These are phyloP conservation scores for Nakaseomyces uthaithaninus DNA, from an alignment of 1,139 yeast species.

Conservation along the genomic window DNA sequence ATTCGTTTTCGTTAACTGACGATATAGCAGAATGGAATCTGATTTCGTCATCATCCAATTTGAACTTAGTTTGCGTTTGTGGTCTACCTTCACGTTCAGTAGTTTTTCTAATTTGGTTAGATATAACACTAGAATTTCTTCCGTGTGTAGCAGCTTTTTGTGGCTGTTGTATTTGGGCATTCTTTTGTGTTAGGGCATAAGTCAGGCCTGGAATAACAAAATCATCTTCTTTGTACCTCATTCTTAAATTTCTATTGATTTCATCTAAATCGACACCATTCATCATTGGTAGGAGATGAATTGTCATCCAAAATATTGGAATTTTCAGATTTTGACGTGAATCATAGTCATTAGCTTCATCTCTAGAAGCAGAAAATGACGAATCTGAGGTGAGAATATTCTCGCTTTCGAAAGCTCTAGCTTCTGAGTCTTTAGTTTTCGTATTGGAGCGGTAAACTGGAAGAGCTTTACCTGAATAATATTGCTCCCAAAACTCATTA, in stretches of 20 bases:
- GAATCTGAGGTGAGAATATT: slow-evolving; percentile 5
- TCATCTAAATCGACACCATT: slow-evolving; percentile 30
- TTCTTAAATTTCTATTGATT: slow-evolving; percentile 20
- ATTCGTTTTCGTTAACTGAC: not conserved
- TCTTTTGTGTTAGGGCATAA: slow-evolving; percentile 15
- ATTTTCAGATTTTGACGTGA: slow-evolving; percentile 13
- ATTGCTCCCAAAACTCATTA: slow-evolving; percentile 22
- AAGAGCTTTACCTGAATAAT: slow-evolving; percentile 13
- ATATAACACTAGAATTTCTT: not conserved
- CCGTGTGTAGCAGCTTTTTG: slow-evolving; percentile 1
- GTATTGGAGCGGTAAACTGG: slow-evolving; percentile 2
- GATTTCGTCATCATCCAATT: not conserved
- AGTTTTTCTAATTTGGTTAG: not conserved
- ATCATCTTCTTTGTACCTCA: slow-evolving; percentile 17
- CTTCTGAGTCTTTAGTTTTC: slow-evolving; percentile 2
- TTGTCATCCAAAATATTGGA: slow-evolving; percentile 24
- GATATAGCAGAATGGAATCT: not conserved
- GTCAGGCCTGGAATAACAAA: slow-evolving; percentile 24
- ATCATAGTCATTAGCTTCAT: slow-evolving; percentile 8
- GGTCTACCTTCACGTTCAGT: not conserved
- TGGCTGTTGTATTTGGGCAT: slow-evolving; percentile 1
- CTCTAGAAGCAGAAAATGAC: slow-evolving; percentile 2
- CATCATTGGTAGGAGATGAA: slow-evolving; percentile 29
- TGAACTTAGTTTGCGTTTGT: not conserved
- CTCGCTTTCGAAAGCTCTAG: slow-evolving; percentile 1